These are phyloP conservation scores for Yamadazyma sp. DNA, from an alignment of 805 yeast species.

Conservation along the genomic window DNA sequence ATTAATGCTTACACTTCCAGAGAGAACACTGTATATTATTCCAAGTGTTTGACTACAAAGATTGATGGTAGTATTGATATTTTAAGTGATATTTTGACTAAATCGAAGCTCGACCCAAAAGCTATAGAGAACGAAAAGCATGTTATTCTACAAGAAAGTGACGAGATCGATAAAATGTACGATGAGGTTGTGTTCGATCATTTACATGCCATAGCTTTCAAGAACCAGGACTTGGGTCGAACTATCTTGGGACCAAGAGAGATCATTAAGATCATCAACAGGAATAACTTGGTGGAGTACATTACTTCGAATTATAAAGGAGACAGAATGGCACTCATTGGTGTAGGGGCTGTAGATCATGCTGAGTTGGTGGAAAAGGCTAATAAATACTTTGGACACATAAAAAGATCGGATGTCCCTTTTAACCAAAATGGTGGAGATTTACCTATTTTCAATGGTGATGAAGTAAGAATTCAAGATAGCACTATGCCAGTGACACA, in stretches of 20 bases:
- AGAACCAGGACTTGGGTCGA: slow-evolving; percentile 90
- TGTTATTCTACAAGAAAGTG: slow-evolving; percentile 93
- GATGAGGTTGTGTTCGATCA: slow-evolving; percentile 98
- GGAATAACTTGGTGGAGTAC: slow-evolving; percentile 74
- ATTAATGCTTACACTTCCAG: slow-evolving; percentile 98
- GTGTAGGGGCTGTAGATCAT: slow-evolving; percentile 93
- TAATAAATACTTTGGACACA: slow-evolving; percentile 70
- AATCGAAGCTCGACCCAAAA: slow-evolving; percentile 72
- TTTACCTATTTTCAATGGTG: slow-evolving; percentile 78
- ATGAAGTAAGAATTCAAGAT: slow-evolving; percentile 83
- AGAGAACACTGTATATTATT: slow-evolving; percentile 96
- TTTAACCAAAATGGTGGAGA: slow-evolving; percentile 74
- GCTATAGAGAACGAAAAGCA: slow-evolving; percentile 97
- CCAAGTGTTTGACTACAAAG: slow-evolving; percentile 79
- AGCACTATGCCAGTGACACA: slow-evolving; percentile 84
- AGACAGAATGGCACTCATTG: slow-evolving; percentile 97
- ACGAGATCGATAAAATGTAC: slow-evolving; percentile 97
- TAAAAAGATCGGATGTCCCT: slow-evolving; percentile 58
- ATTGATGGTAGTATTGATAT: slow-evolving; percentile 86
- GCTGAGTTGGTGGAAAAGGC: slow-evolving; percentile 78
- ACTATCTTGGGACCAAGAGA: slow-evolving; percentile 94
- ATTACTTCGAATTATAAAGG: slow-evolving; percentile 88
- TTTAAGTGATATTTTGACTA: slow-evolving; percentile 83
- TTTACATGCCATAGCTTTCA: slow-evolving; percentile 87
- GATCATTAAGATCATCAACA: slow-evolving; percentile 76